These are phyloP conservation scores for Apiotrichum sp. DNA, from an alignment of 1,284 basidiomycete genomes.

Conservation along the genomic window DNA sequence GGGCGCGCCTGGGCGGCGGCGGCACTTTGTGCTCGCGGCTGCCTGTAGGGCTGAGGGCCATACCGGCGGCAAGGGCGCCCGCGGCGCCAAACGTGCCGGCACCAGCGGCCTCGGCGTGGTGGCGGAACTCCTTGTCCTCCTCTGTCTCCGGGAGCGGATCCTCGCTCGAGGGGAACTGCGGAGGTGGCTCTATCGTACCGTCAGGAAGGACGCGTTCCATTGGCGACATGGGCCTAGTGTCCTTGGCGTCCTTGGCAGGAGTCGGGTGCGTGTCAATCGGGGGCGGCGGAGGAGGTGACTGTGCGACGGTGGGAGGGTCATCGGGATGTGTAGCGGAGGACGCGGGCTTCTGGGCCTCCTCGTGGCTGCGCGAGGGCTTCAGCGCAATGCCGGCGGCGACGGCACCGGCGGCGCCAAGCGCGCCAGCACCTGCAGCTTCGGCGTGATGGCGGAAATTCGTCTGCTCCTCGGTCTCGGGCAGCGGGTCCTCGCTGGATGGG, in stretches of 20 bases:
- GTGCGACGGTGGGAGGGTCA: too few species aligned
- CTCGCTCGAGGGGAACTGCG: constrained; percentile 31
- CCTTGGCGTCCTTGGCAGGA: too few species aligned
- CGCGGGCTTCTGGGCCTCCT: too few species aligned
- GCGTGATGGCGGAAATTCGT: neutral
- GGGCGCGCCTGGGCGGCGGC: constrained; percentile 7
- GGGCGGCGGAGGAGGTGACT: neutral
- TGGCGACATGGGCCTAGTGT: neutral
- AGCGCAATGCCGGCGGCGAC: constrained; percentile 40
- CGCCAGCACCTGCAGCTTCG: constrained; percentile 28
- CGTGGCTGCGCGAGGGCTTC: constrained; percentile 6
- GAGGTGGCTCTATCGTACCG: constrained; percentile 32
- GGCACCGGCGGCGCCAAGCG: constrained; percentile 35
- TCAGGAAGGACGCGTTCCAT: constrained; percentile 15
- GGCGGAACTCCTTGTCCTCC: neutral
- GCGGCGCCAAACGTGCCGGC: constrained; percentile 26
- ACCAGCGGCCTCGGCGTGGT: constrained; percentile 25
- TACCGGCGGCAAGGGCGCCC: constrained; percentile 40
- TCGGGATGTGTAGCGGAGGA: too few species aligned
- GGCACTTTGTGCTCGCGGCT: neutral
- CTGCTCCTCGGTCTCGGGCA: constrained; percentile 4
- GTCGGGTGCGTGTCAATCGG: too few species aligned
- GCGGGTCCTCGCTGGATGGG: constrained; percentile 16
- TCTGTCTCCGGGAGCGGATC: constrained; percentile 2
- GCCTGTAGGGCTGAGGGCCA: constrained; percentile 25